A percentile compares a stretch with the other conserved stretches of the same genome.
Evolutionary conservation across 164 flowering plant species (phyloP).

Genomic region (Liquidambar formosana): DNA sequence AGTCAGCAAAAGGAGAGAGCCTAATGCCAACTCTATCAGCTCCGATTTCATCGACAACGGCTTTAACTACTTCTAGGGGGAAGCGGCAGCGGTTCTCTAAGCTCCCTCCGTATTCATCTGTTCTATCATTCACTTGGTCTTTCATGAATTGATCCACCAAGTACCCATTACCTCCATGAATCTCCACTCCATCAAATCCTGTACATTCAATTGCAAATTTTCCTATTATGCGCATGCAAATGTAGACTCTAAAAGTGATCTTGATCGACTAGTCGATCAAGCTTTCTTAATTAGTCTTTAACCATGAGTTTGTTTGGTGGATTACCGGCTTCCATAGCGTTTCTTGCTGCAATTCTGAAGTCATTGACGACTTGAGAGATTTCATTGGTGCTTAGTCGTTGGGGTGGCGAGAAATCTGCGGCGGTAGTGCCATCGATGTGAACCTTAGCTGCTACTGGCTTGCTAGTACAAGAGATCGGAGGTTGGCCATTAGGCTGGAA

Average conservation of each 20-base stretch:
- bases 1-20: constrained; percentile 21
- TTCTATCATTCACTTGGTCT: constrained; percentile 24
- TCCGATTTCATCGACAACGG: constrained; percentile 18
- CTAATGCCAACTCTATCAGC: constrained; percentile 21
- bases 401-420: constrained; percentile 6
- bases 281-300: too few species aligned
- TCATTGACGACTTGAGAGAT: constrained; percentile 29
- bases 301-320: too few species aligned
- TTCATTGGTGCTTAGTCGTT: constrained; percentile 22
- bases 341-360: constrained; percentile 30
- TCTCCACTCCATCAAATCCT: constrained; percentile 32
- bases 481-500: constrained; percentile 33
- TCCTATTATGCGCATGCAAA: too few species aligned
- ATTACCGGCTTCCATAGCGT: constrained; percentile 36
- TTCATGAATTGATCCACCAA: constrained; percentile 28
- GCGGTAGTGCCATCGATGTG: constrained; percentile 1
- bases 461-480: constrained; percentile 32
- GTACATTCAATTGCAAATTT: not conserved
- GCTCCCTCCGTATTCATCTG: constrained; percentile 24
- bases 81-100: constrained; percentile 24
- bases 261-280: too few species aligned
- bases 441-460: constrained; percentile 6
- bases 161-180: constrained; percentile 27
- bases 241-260: too few species aligned
- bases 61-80: constrained; percentile 18